These are phyloP conservation scores for Xylaria telfairii DNA, from an alignment of 495 filamentous ascomycete genomes.

Conservation along the genomic window DNA sequence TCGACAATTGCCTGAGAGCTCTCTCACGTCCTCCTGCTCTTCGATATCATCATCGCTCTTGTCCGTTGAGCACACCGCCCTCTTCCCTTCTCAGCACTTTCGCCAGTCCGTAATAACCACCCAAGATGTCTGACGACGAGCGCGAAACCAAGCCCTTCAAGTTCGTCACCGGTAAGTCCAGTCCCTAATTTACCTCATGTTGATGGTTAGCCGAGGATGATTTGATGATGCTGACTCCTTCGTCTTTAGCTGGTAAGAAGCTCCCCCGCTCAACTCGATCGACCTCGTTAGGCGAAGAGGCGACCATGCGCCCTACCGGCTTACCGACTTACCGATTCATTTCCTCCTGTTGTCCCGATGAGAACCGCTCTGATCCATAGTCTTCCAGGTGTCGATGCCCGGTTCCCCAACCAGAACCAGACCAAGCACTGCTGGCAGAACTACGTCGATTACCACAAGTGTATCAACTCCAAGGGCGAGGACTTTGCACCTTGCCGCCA, in stretches of 20 bases:
- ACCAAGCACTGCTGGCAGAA: constrained; percentile 95
- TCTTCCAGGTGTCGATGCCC: constrained; percentile 89
- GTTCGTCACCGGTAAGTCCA: constrained; percentile 93
- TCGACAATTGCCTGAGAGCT: constrained; percentile 37
- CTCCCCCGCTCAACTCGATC: constrained; percentile 17
- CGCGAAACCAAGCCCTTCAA: constrained; percentile 99
- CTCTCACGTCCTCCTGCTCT: constrained; percentile 32
- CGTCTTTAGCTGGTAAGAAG: constrained; percentile 56
- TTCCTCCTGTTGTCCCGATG: background rate
- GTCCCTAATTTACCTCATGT: constrained; percentile 46
- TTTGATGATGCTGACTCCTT: constrained; percentile 34
- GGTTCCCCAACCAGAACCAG: constrained; percentile 99
- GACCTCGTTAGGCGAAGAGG: constrained; percentile 19
- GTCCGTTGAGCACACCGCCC: constrained; percentile 27
- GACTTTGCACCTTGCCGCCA: constrained; percentile 98
- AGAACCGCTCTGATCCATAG: constrained; percentile 19
- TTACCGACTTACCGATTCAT: background rate
- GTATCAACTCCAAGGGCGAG: constrained; percentile 96
- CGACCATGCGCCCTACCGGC: constrained; percentile 24
- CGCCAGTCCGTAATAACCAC: constrained; percentile 29
- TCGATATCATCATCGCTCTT: constrained; percentile 31
- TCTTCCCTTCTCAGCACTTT: constrained; percentile 13
- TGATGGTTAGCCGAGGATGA: constrained; percentile 28
- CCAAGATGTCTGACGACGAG: constrained; percentile 87
- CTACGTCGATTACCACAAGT: constrained; percentile 99